Base-by-base conservation (phyloP, 225 moss, liverwort and hornwort species). In the Marchantia polymorpha region DNA sequence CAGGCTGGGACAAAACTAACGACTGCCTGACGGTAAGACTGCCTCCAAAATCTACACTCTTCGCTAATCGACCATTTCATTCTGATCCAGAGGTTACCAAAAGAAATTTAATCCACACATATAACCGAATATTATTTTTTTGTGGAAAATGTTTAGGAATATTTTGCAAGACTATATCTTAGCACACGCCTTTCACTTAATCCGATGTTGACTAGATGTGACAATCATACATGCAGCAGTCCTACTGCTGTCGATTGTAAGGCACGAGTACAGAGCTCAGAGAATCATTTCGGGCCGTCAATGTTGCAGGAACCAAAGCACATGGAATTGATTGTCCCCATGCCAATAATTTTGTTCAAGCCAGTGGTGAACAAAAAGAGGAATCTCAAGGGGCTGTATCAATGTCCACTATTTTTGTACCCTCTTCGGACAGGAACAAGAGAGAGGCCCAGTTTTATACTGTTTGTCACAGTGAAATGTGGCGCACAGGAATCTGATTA, bases 261-360 rank as follows among this genome's bases (percentile, higher is more conserved):
- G 39, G 39, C 39, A 39, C 39, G 5, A 39, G 39, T 39, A 39
- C 39, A 39, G 19, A 68, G 12, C 67, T 78, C n/a, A 0, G 23
- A 12, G 65, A 27, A 78, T 70, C 49, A 49, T 9, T 10, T 48
- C 22, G 17, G 47, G 0, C 22, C 52, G 20, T n/a, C 5, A 49
- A 68, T 54, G 10, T 27, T 77, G 55, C 84, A 94, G 92, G 94
- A 94, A 89, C 94, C 92, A 2, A 89, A 83, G 73, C 87, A 89
- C 58, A 94, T 92, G 94, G 94, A 94, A 75, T 64, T 94, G 20
- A 92, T 94, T 46, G 89, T 94, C 50, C 82, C 94, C 6, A 92
- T 92, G 94, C 94, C 92, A 27, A 92, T 92, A 55, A 86, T 92
- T 53, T 82, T 90, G 6, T 94, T 94, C 74, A 94, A 92, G 86